phyloP scores from a whole-genome alignment of 2,329 filamentous ascomycete genomes.

The Herpotrichia juniperi region DNA sequence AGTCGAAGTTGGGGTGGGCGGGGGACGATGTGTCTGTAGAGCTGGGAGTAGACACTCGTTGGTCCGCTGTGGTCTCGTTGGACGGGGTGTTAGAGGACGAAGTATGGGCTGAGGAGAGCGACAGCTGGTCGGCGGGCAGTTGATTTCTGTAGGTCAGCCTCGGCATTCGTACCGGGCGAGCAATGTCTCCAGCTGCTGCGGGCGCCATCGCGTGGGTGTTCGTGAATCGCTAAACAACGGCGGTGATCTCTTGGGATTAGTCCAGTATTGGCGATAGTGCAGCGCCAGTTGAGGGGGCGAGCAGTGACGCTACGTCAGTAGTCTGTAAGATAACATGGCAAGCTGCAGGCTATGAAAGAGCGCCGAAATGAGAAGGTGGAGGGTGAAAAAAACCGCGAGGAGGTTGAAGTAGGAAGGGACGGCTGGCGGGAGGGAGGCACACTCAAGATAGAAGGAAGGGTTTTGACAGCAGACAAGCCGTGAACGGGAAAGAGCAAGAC shows the following conservation, averaged over 20 bases:
- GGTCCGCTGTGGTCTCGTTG: slow-evolving; percentile 3
- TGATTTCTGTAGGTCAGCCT: slow-evolving; percentile 43
- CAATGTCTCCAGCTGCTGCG: slow-evolving; percentile 26
- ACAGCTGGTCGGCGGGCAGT: slow-evolving; percentile 28
- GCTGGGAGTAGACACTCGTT: slow-evolving; percentile 5
- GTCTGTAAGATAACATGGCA: not conserved
- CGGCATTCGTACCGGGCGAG: slow-evolving; percentile 37
- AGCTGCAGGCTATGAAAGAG: not conserved
- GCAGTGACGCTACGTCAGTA: not conserved
- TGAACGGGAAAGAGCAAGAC: not conserved
- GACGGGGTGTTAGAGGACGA: slow-evolving; percentile 15
- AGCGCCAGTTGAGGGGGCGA: slow-evolving; percentile 3
- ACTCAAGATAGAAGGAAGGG: not conserved
- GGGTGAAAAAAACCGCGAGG: not conserved
- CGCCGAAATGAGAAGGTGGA: not conserved
- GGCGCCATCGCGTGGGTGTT: slow-evolving; percentile 40
- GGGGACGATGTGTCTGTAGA: slow-evolving; percentile 10
- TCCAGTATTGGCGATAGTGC: slow-evolving; percentile 20
- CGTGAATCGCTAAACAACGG: slow-evolving; percentile 21
- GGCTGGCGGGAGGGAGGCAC: not conserved
- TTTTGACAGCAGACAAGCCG: not conserved
- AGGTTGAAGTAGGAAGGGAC: not conserved
- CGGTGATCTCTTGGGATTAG: slow-evolving; percentile 30
- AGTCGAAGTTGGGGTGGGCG: slow-evolving; percentile 11
- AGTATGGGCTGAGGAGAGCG: slow-evolving; percentile 19